A percentile compares a stretch with the other conserved stretches of the same genome.
phyloP scores from a whole-genome alignment of 495 filamentous ascomycete genomes.

The Cetradonia linearis region DNA sequence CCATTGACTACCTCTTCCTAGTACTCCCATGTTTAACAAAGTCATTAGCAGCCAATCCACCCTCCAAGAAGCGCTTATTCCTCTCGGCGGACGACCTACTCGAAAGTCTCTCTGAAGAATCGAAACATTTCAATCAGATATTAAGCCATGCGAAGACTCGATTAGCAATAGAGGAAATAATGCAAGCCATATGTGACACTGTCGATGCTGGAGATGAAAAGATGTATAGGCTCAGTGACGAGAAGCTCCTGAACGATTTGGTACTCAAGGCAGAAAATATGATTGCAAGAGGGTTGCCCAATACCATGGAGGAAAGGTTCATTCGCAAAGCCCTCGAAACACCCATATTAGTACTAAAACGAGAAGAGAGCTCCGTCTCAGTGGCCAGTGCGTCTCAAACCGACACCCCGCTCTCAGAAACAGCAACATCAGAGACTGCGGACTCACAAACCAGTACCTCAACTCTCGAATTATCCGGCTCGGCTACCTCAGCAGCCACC shows the following conservation, averaged over 20 bases:
- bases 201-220: constrained; percentile 72
- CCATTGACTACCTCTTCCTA: constrained; percentile 75
- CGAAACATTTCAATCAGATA: constrained; percentile 47
- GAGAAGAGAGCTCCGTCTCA: constrained; percentile 31
- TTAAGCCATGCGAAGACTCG: constrained; percentile 40
- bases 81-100: constrained; percentile 72
- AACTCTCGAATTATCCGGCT: constrained; percentile 34
- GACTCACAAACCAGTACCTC: constrained; percentile 30
- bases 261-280: constrained; percentile 63
- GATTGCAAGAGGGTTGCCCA: constrained; percentile 52
- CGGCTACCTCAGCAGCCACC: constrained; percentile 29
- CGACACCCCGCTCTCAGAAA: constrained; percentile 30
- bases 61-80: constrained; percentile 50
- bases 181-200: constrained; percentile 61
- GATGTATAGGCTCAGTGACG: constrained; percentile 66
- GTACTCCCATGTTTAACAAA: constrained; percentile 57
- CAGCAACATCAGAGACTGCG: constrained; percentile 33
- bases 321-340: constrained; percentile 63
- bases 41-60: constrained; percentile 30
- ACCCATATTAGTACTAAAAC: constrained; percentile 56
- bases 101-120: constrained; percentile 49
- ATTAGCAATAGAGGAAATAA: constrained; percentile 37
- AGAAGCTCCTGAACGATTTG: constrained; percentile 58
- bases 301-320: constrained; percentile 78
- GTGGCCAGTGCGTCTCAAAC: constrained; percentile 16